phyloP scores from a whole-genome alignment of 306 rosid genomes.

The Fragaria ananassa region DNA sequence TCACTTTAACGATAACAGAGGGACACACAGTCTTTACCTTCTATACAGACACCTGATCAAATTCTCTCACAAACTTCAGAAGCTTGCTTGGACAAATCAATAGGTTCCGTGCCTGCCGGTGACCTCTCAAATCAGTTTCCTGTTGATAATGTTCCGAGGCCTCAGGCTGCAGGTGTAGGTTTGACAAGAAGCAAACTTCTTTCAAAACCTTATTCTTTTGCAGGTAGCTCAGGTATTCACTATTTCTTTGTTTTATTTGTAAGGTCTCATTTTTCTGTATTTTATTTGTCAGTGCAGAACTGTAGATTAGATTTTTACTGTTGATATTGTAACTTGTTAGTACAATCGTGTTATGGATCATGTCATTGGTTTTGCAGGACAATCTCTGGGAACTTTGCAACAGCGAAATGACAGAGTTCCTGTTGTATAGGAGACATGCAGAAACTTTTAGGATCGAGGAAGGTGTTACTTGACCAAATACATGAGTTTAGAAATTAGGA shows the following conservation, averaged over 20 bases:
- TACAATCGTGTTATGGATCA: conserved; percentile 3
- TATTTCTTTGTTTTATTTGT: neutral
- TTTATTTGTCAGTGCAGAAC: neutral
- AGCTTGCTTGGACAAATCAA: conserved; percentile 40
- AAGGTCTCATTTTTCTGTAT: neutral
- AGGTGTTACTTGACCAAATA: conserved; percentile 51
- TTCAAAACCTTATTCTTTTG: conserved; percentile 61
- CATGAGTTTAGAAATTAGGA: conserved; percentile 61
- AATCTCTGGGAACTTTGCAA: conserved; percentile 63
- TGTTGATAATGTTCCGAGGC: conserved; percentile 58
- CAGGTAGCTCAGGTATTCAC: conserved; percentile 59
- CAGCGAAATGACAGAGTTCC: conserved; percentile 74
- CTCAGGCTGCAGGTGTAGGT: conserved; percentile 58
- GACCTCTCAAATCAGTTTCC: conserved; percentile 56
- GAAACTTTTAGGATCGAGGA: conserved; percentile 42
- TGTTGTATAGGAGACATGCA: conserved; percentile 51
- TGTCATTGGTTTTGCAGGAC: conserved; percentile 65
- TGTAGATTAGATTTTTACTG: neutral
- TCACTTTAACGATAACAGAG: conserved; percentile 46
- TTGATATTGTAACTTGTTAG: conserved; percentile 9
- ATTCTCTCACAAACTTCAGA: conserved; percentile 51
- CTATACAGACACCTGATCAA: conserved; percentile 45
- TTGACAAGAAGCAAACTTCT: conserved; percentile 55
- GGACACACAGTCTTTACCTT: conserved; percentile 28
- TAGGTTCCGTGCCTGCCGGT: conserved; percentile 39